phyloP scores from a whole-genome alignment of 257 asterid genomes.

The Ligustrum vulgare region DNA sequence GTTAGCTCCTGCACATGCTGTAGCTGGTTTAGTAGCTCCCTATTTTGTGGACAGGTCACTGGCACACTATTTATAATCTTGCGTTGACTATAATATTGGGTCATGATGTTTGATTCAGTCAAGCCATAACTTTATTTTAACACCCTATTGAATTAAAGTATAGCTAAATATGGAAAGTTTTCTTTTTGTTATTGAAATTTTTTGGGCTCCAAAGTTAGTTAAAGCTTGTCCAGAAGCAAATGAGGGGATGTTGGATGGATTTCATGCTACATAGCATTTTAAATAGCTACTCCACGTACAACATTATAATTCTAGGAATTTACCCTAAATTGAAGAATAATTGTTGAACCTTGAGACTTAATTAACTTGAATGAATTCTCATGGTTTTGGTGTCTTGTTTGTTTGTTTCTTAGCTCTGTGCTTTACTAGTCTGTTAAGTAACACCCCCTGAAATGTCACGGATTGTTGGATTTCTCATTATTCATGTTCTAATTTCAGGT shows the following conservation, averaged over 20 bases:
- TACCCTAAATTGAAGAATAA: not conserved
- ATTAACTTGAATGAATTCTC: not conserved
- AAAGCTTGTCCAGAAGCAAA: constrained; percentile 6
- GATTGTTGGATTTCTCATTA: constrained; percentile 8
- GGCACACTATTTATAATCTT: not conserved
- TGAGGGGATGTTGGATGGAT: not conserved
- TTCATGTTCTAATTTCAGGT: constrained; percentile 56
- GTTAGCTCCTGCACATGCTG: constrained; percentile 81
- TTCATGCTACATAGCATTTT: not conserved
- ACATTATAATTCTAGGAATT: not conserved
- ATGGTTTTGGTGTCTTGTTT: not conserved
- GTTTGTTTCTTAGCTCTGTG: not conserved
- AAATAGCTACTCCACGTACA: not conserved
- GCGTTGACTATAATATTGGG: not conserved
- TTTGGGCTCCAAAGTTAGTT: not conserved
- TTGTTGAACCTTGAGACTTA: not conserved
- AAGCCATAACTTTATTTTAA: not conserved
- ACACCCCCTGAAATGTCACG: not conserved
- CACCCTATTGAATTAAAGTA: not conserved
- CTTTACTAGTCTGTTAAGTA: not conserved
- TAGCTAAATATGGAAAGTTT: not conserved
- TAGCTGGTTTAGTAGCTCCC: constrained; percentile 67
- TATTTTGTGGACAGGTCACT: constrained; percentile 76
- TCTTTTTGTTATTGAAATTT: no score
- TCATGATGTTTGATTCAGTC: constrained; percentile 10